These are phyloP conservation scores for Clonostachys sp. DNA, from an alignment of 2,329 filamentous ascomycete genomes.

Conservation along the genomic window DNA sequence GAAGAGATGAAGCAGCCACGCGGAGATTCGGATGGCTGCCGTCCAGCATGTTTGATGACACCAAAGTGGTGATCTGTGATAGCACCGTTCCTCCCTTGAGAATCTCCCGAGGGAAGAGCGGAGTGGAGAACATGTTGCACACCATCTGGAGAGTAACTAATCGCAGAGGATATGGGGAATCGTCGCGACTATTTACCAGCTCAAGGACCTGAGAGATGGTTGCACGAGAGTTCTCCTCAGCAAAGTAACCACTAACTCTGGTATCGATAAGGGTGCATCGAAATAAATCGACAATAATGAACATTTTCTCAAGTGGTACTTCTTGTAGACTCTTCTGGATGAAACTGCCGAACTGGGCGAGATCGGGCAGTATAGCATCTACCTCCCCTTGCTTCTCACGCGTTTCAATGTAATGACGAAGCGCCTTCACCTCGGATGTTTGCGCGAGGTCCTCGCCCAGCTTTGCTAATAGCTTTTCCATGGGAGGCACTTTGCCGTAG, in stretches of 20 bases:
- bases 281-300: conserved; percentile 82
- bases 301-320: conserved; percentile 63
- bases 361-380: conserved; percentile 66
- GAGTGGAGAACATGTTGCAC: conserved; percentile 79
- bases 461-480: conserved; percentile 77
- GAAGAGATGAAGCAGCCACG: conserved; percentile 75
- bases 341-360: conserved; percentile 60
- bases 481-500: conserved; percentile 74
- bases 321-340: conserved; percentile 48
- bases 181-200: conserved; percentile 48
- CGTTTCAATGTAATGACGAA: conserved; percentile 68
- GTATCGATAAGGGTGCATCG: conserved; percentile 73
- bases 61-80: conserved; percentile 58
- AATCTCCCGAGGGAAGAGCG: conserved; percentile 64
- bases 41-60: conserved; percentile 77
- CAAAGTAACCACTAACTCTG: conserved; percentile 76
- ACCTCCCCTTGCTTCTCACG: conserved; percentile 53
- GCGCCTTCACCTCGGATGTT: conserved; percentile 53
- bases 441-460: conserved; percentile 58
- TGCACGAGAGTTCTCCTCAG: conserved; percentile 64
- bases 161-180: conserved; percentile 74
- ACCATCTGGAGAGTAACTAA: conserved; percentile 79
- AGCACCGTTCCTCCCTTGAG: conserved; percentile 47
- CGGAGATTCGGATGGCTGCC: conserved; percentile 68
- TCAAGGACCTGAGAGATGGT: conserved; percentile 60